Evolutionary conservation across 2,329 filamentous ascomycete genomes (phyloP).

Genomic region (Calonectria hawksworthii): DNA sequence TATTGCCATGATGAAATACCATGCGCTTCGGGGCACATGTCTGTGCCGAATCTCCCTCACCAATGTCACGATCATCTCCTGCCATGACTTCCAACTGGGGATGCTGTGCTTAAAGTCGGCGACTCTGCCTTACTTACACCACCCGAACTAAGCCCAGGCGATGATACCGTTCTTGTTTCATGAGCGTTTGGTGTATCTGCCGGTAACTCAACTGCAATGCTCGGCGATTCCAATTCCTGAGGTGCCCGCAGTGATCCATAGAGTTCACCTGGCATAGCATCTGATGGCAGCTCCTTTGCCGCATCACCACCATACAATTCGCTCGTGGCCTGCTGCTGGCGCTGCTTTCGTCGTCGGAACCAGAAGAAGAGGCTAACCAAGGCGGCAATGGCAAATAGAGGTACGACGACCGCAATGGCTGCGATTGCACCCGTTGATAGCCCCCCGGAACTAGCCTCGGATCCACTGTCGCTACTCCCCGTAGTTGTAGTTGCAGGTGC

Average conservation of each 20-base stretch:
- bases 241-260: conserved; percentile 25
- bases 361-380: conserved; percentile 45
- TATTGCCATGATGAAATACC: neutral
- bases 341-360: conserved; percentile 44
- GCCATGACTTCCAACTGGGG: neutral
- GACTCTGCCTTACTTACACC: neutral
- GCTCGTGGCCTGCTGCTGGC: neutral
- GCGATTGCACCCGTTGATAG: conserved; percentile 42
- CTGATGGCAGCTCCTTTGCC: conserved; percentile 26
- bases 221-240: conserved; percentile 22
- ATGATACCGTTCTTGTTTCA: conserved; percentile 8
- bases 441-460: conserved; percentile 9
- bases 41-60: neutral
- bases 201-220: conserved; percentile 27
- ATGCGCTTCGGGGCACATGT: neutral
- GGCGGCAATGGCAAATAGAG: conserved; percentile 44
- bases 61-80: conserved; percentile 9
- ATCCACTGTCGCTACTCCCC: neutral
- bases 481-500: neutral
- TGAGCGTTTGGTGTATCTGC: conserved; percentile 11
- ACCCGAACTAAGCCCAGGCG: conserved; percentile 4
- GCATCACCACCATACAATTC: conserved; percentile 3
- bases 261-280: conserved; percentile 14
- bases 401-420: conserved; percentile 50
- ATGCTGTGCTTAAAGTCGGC: neutral